Base-by-base conservation (phyloP, 2,329 filamentous ascomycete species). In the Didymella pomorum region DNA sequence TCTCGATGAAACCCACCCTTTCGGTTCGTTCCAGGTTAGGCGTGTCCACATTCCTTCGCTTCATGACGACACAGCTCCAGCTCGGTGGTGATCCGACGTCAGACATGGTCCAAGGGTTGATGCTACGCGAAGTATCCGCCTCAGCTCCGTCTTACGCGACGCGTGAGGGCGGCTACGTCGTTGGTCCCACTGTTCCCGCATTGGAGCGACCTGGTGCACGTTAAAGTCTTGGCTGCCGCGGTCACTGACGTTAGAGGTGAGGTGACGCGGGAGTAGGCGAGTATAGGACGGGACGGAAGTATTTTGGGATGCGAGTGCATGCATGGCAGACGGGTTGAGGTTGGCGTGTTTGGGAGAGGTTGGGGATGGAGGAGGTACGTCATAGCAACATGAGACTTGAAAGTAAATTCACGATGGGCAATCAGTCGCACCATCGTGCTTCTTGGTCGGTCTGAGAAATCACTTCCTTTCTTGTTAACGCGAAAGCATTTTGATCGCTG, bases 161-260 rank as follows among this genome's bases (percentile, higher is more conserved):
- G 37, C 45, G 33, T 41, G 26, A 48, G 25, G 20, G 52, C 52
- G 31, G 39, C 55, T 58, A 58, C 55, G 55, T 53, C 55, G 49
- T 52, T 51, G 31, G 39, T 31, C 50, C 56, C 56, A 58, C 56
- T 53, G 56, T 58, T 51, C 45, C 56, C 54, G 50, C 56, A 49
- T 50, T 35, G 46, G 45, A 44, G 45, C 50, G 23, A 50, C 41
- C 45, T 54, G 26, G 56, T 46, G 45, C 56, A 50, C 56, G 46
- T 50, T 12, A 35, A n/a, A 33, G 41, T 26, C 56, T 58, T 58
- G 50, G 50, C 51, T 50, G 21, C 41, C 20, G 47, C 8, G 25
- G 26, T 41, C 33, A 29, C 49, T 58, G 56, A 58, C 56, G 50
- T 50, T 51, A 46, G 41, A n/a, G 44, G 35, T 23, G 49, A 52